Base-by-base conservation (phyloP, 2,329 filamentous ascomycete genomes). In the Epichloe gansuensis region DNA sequence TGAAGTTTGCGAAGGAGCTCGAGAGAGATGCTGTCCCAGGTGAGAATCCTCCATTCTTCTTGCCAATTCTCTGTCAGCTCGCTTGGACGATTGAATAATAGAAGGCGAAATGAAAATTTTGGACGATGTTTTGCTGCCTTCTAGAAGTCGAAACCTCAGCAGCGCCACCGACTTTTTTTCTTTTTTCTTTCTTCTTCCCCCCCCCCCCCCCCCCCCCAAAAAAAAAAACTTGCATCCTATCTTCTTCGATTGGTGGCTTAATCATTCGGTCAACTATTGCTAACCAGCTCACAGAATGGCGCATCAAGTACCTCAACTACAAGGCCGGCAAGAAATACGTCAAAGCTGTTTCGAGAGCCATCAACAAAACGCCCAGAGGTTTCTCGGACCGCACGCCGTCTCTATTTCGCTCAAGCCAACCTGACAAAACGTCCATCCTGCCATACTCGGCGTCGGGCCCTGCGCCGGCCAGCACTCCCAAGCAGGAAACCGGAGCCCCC, bases 271-370 rank as follows among this genome's bases (percentile, higher is more conserved):
- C 6, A 34, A 27, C 31, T 8, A 15, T 31, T 27, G 34, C 54
- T 57, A 23, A 57, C 54, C 40, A 13, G 15, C 25, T 47, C 13
- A 31, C 59, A 84, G 81, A 97, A 79, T 97, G 91, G 91, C 82
- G 87, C 62, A 79, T 84, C 66, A 95, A 95, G 68, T 97, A 96
- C 68, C 78, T 97, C 60, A 82, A 96, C 69, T 97, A 97, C 75
- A 95, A 95, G 76, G 82, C 82, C 52, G 91, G 89, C 55, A 97
- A 97, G 72, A 96, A 96, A 71, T 85, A 89, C 65, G 77, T 97
- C 67, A 97, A 96, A 68, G 82, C 82, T 52, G 83, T 96, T 50
- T 71, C 77, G 25, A 80, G 85, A 55, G 88, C 89, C 54, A 77
- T 93, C 55, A 75, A 78, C 71, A 69, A 80, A 53, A 77, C 79